Evolutionary conservation across 2,329 filamentous ascomycete genomes (phyloP).

Genomic region (Penicillium griseofulvum): DNA sequence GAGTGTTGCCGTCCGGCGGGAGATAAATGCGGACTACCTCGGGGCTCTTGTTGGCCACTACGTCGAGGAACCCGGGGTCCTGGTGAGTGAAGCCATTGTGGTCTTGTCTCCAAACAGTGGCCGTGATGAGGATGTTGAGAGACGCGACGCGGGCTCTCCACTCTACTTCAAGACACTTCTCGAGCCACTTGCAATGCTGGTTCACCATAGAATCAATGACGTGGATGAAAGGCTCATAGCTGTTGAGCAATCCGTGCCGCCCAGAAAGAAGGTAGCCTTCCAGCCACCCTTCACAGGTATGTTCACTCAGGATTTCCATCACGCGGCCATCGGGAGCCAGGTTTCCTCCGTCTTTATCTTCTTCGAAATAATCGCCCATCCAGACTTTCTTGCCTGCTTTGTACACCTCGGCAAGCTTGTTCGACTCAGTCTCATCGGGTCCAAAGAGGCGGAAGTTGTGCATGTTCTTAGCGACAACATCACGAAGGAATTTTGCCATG

Average conservation of each 20-base stretch:
- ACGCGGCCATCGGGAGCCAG: conserved; percentile 66
- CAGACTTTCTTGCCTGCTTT: conserved; percentile 75
- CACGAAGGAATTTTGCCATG: conserved; percentile 65
- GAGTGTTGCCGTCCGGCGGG: conserved; percentile 74
- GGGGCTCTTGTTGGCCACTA: conserved; percentile 75
- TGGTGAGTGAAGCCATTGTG: conserved; percentile 84
- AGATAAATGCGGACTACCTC: conserved; percentile 79
- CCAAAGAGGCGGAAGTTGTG: conserved; percentile 73
- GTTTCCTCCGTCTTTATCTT: conserved; percentile 73
- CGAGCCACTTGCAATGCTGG: conserved; percentile 82
- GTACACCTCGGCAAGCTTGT: conserved; percentile 72
- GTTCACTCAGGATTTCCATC: conserved; percentile 82
- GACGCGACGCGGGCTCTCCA: conserved; percentile 73
- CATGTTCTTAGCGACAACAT: conserved; percentile 64
- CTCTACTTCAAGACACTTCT: conserved; percentile 75
- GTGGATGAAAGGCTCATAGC: conserved; percentile 79
- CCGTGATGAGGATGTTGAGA: conserved; percentile 75
- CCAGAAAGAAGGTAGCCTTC: conserved; percentile 76
- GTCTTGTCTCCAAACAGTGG: conserved; percentile 77
- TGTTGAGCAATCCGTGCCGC: conserved; percentile 73
- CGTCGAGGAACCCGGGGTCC: conserved; percentile 75
- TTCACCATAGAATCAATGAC: conserved; percentile 85
- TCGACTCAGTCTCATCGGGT: conserved; percentile 77
- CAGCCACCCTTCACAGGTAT: conserved; percentile 76
- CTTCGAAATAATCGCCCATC: conserved; percentile 75